These are phyloP conservation scores for Dictyostelium brefeldianum DNA, from an alignment of 78 protist species.

Conservation along the genomic window DNA sequence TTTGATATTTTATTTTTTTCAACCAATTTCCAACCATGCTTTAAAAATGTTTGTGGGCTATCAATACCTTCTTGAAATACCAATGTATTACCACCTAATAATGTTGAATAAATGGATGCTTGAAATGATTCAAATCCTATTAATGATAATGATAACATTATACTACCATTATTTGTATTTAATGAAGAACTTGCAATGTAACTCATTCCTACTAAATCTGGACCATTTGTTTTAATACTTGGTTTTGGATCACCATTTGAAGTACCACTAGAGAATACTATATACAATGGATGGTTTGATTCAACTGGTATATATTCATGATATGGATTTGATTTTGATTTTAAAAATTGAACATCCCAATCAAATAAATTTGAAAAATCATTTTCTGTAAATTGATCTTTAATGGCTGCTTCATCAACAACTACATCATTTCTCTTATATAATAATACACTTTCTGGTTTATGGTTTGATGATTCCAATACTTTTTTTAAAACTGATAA, in stretches of 20 bases:
- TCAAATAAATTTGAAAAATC: no score
- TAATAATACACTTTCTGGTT: neutral
- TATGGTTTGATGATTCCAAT: neutral
- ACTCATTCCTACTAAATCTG: conserved; percentile 43
- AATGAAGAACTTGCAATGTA: neutral
- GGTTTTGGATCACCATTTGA: conserved; percentile 56
- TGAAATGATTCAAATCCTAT: conserved; percentile 83
- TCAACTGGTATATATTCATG: neutral
- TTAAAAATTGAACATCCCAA: neutral
- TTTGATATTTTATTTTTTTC: conserved; percentile 52
- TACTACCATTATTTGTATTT: no score
- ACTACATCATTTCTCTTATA: neutral
- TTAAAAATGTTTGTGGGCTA: conserved; percentile 39
- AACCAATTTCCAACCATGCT: conserved; percentile 51
- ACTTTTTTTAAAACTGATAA: neutral
- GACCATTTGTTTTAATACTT: conserved; percentile 37
- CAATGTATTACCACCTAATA: conserved; percentile 55
- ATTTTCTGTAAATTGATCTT: neutral
- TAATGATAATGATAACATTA: no score
- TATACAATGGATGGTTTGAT: no score
- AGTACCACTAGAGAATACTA: no score
- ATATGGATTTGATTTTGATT: neutral
- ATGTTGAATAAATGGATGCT: neutral
- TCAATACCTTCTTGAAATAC: conserved; percentile 71
- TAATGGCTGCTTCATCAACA: neutral